Base-by-base conservation (phyloP, 805 yeast species). In the Wickerhamiella slavikovae region DNA sequence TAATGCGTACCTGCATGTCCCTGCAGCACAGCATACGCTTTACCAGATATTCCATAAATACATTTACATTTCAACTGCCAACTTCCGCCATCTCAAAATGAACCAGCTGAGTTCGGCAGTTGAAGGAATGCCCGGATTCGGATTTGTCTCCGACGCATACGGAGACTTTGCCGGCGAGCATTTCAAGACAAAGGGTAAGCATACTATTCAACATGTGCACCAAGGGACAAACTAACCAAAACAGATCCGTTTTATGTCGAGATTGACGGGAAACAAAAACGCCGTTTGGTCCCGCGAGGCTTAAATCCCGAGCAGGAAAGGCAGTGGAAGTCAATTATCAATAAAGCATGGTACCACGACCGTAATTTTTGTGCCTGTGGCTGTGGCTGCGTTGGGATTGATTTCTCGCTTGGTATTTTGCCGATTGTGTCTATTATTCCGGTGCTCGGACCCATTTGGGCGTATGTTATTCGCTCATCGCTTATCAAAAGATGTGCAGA, bases 311-410 rank as follows among this genome's bases (percentile, higher is more conserved):
- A 59, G 22, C 89, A 80, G 38, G 65, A 62, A 27, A 64, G 65
- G 40, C 54, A 61, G 5, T 85, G 89, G 91, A 75, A 71, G 45
- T 53, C 48, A 16, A 55, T 82, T n/a, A 83, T 73, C 44, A 60
- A 55, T 29, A 62, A 67, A 35, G 95, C 95, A 0, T 83, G 94
- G 94, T 44, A 63, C 11, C 82, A 85, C 45, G 96, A 85, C 47
- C 64, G 65, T 39, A 78, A 91, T 47, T 66, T 79, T 42, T 41
- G 41, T 21, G 35, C 38, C 6, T 43, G 47, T 27, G n/a, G n/a
- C n/a, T 58, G 76, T 48, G 93, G 93, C 1, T 71, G 83, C 19
- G 37, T 71, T 71, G 59, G 42, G 12, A 39, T 44, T 27, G 82
- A 70, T 51, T 62, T 79, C 38, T 85, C 89, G 1, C 41, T 76